Evolutionary conservation across 2,329 filamentous ascomycete genomes (phyloP), one percentile per base, ranked within the genome.

Genomic region (Drechmeria coniospora): DNA sequence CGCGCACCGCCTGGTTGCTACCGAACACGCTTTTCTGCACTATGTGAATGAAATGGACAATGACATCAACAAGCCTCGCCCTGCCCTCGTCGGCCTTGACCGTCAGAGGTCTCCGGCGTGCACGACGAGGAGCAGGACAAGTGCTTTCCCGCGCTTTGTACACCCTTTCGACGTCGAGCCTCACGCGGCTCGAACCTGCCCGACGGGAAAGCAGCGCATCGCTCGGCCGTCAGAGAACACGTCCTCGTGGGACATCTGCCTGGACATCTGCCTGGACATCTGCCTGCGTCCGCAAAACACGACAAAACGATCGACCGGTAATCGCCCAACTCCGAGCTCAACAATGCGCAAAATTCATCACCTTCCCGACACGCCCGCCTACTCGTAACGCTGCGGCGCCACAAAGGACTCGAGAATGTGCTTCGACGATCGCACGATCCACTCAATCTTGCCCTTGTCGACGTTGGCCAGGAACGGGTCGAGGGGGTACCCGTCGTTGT

Each of bases 381-480:
- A 50, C 27, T 50, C 46, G 28, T 50, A 53, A 27, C 42, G 41
- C 26, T 38, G 43, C 12, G 39, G 27, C 17, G 32, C 38, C 16
- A 40, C 40, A 36, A 50, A 53, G 4, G 43, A 43, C 23, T 45
- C 44, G 15, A 56, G 43, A 29, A 56, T 47, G 25, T 50, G 45
- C 26, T 53, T 42, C 4, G 53, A 51, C 4, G 49, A 49, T 20
- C 42, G 39, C 16, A 55, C 40, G 32, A 56, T 50, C 51, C 53
- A 54, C 22, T 56, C 53, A 23, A 56, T 44, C 44, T 56, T 56
- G 28, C 32, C 39, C 36, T 47, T 44, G 29, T 56, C 53, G 5
- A 56, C 40, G 27, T 47, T 52, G 30, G 43, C 45, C 26, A 56
- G 40, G 49, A 53, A 56, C 7, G 53, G 53, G 23, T 56, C 53